Base-by-base conservation (phyloP, 352 stramenopile species). In the Phytophthora idaei region DNA sequence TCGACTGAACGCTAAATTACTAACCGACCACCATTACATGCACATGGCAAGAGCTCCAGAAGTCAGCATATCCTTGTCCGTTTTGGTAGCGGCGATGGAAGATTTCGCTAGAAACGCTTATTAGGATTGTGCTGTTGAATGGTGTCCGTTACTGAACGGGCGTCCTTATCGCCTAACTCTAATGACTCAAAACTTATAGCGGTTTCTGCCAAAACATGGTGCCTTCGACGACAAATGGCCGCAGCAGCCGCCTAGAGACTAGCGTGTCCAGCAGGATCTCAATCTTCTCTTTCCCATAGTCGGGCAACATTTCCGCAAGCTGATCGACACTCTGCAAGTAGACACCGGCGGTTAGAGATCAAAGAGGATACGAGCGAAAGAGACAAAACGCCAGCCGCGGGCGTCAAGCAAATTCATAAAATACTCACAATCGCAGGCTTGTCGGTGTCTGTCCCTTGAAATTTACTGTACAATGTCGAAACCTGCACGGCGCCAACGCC, bases 381-480 rank as follows among this genome's bases (percentile, higher is more conserved):
- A 67, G 39, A 63, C 45, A 59, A 77, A 67, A 74, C 36, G 28
- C 2, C 21, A 21, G 21, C 21, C 21, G 21, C 21, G 21, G 21
- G 21, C 21, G 21, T 54, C 17, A 57, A 57, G 32, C 46, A 42
- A 49, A 47, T 39, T 85, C 64, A 45, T 77, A 44, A 28, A 61
- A 36, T 53, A 90, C 77, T 70, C 71, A 94, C 85, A 49, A 90
- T 73, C 8, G 87, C 84, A 11, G 83, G 83, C n/a, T 81, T 80
- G 50, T 70, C 46, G 47, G 81, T 59, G 46, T 76, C 73, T 31
- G 68, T 46, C 31, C 78, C 77, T 63, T 92, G 83, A 68, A 95
- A 95, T 74, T 91, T 91, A 77, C 77, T 94, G 56, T 94, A 95
- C 45, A 95, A 69, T 36, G 83, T 91, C 29, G 87, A 92, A 49